A percentile compares a stretch with the other conserved stretches of the same genome.
Conservation (phyloP, 2,329 filamentous ascomycete species). For the Epichloe bromicola region DNA sequence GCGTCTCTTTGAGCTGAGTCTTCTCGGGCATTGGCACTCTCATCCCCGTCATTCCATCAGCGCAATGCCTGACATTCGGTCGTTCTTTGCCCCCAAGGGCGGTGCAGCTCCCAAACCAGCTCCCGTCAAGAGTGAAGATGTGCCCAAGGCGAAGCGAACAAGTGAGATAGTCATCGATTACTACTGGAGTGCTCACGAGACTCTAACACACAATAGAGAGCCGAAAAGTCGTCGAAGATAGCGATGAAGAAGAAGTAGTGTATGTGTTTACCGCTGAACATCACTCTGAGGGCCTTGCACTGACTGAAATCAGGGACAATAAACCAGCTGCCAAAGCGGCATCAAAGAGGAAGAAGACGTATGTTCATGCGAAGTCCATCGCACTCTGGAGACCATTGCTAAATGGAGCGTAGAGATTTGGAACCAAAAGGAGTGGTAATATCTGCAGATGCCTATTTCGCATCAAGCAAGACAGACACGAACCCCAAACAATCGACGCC, state of each 20-base stretch:
- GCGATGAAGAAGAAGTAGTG: conserved; percentile 55
- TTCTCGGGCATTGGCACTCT: conserved; percentile 1
- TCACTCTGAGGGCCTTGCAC: background rate
- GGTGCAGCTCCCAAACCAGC: conserved; percentile 37
- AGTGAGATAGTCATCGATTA: conserved; percentile 22
- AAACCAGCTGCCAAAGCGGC: conserved; percentile 38
- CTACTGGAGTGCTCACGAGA: background rate
- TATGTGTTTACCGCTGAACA: background rate
- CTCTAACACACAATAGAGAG: conserved; percentile 25
- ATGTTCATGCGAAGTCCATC: conserved; percentile 11
- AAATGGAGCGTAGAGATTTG: conserved; percentile 19
- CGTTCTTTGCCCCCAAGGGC: conserved; percentile 73
- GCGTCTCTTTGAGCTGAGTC: background rate
- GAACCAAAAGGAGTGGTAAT: conserved; percentile 36
- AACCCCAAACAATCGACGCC: conserved; percentile 22
- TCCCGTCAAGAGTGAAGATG: conserved; percentile 31
- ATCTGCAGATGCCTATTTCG: conserved; percentile 46
- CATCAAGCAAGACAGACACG: conserved; percentile 29
- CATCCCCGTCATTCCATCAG: background rate
- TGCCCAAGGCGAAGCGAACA: conserved; percentile 30
- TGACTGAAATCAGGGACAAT: conserved; percentile 25
- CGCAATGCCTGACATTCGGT: conserved; percentile 79
- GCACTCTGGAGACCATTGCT: background rate
- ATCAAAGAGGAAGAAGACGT: conserved; percentile 43
- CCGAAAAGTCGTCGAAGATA: conserved; percentile 68